A percentile compares a stretch with the other conserved stretches of the same genome.
phyloP scores from a whole-genome alignment of 2,329 filamentous ascomycete species.

The Xylariaceae sp. region DNA sequence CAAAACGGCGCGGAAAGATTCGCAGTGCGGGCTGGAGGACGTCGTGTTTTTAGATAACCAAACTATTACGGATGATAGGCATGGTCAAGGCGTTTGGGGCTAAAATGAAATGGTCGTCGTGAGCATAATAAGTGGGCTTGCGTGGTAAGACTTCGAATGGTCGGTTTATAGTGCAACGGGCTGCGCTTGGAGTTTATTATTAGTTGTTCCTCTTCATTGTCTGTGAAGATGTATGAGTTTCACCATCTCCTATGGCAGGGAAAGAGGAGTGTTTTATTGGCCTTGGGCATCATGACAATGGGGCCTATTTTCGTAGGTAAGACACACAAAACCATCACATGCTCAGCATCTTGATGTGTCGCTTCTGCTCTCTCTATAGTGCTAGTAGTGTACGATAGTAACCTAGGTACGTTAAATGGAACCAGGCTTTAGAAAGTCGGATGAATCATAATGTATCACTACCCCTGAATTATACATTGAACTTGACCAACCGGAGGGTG shows the following conservation, averaged over 20 bases:
- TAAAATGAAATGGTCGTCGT: not conserved
- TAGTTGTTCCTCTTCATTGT: not conserved
- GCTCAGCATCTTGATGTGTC: no score
- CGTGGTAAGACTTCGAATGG: not conserved
- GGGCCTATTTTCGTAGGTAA: not conserved
- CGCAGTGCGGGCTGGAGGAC: conserved; percentile 57
- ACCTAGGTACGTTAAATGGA: no score
- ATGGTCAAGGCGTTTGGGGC: conserved; percentile 20
- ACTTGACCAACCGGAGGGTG: not conserved
- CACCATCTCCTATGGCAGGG: not conserved
- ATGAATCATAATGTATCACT: no score
- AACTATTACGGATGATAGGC: not conserved
- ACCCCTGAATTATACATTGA: no score
- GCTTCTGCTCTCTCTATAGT: no score
- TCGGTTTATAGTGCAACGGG: not conserved
- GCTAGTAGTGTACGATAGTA: no score
- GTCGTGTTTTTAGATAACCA: conserved; percentile 59
- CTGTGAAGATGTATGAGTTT: not conserved
- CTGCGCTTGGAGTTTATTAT: conserved; percentile 14
- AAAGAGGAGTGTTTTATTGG: not conserved
- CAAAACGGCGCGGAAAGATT: conserved; percentile 67
- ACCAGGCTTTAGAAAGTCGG: no score
- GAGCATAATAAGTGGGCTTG: not conserved
- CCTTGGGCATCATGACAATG: not conserved
- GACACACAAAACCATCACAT: not conserved